Conservation (phyloP, 73 alveolate species). For the Paramecium tetraurelia region DNA sequence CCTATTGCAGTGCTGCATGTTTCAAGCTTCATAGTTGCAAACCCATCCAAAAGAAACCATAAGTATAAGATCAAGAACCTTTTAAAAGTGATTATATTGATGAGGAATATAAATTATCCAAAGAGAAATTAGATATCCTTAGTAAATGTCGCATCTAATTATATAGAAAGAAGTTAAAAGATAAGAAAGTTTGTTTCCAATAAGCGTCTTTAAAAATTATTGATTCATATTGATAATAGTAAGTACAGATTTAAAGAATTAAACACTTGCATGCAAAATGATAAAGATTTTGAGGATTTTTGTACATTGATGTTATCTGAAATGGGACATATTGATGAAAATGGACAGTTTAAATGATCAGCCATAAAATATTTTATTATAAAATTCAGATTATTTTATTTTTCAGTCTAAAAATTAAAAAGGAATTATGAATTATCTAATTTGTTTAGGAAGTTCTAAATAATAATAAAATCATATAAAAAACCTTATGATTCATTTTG, state of each 20-base stretch:
- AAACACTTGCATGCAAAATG: not conserved
- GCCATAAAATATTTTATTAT: not conserved
- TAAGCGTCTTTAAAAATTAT: not conserved
- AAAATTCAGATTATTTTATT: not conserved
- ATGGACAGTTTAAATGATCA: not conserved
- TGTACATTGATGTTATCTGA: not conserved
- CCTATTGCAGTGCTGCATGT: not conserved
- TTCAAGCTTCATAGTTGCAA: not conserved
- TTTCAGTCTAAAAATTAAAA: not conserved
- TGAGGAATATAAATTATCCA: not conserved
- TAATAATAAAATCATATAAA: not conserved
- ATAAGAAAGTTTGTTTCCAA: not conserved
- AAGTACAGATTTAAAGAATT: constrained; percentile 24
- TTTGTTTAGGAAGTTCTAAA: not conserved
- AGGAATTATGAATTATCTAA: not conserved
- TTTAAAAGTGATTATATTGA: not conserved
- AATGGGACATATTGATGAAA: not conserved
- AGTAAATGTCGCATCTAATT: not conserved
- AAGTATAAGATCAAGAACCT: not conserved
- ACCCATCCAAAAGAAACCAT: not conserved
- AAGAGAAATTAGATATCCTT: not conserved
- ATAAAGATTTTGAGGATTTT: not conserved
- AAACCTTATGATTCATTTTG: not conserved
- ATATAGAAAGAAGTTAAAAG: not conserved
- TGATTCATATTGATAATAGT: not conserved